phyloP scores from a whole-genome alignment of 164 flowering plant genomes.

The Taxillus chinensis region DNA sequence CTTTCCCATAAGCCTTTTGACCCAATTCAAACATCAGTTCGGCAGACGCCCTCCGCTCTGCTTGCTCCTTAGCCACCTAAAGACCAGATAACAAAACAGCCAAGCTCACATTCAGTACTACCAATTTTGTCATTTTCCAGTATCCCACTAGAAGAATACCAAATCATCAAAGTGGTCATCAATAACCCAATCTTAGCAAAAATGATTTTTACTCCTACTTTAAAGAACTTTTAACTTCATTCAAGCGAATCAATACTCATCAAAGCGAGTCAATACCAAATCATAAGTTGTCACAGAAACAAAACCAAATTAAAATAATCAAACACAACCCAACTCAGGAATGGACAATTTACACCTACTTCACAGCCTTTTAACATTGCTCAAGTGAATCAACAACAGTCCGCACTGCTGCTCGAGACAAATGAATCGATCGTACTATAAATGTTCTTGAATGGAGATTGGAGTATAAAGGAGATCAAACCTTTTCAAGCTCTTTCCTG shows the following conservation, averaged over 20 bases:
- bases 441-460: too few species aligned
- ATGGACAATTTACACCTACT: too few species aligned
- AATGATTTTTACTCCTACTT: background rate
- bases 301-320: too few species aligned
- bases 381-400: too few species aligned
- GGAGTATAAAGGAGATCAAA: conserved; percentile 6
- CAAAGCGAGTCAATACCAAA: too few species aligned
- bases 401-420: too few species aligned
- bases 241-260: too few species aligned
- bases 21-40: conserved; percentile 91
- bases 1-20: conserved; percentile 85
- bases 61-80: conserved; percentile 92
- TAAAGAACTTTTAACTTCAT: too few species aligned
- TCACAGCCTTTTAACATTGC: too few species aligned
- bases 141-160: background rate
- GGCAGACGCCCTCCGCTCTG: conserved; percentile 75
- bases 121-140: background rate
- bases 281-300: too few species aligned
- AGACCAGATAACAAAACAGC: conserved; percentile 4
- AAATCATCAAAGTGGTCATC: background rate
- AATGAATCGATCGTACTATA: too few species aligned
- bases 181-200: background rate
- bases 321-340: too few species aligned
- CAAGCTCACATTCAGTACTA: background rate
- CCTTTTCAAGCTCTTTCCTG: conserved; percentile 86